Conservation (phyloP, 352 stramenopile species). For the Plasmopara viticola region DNA sequence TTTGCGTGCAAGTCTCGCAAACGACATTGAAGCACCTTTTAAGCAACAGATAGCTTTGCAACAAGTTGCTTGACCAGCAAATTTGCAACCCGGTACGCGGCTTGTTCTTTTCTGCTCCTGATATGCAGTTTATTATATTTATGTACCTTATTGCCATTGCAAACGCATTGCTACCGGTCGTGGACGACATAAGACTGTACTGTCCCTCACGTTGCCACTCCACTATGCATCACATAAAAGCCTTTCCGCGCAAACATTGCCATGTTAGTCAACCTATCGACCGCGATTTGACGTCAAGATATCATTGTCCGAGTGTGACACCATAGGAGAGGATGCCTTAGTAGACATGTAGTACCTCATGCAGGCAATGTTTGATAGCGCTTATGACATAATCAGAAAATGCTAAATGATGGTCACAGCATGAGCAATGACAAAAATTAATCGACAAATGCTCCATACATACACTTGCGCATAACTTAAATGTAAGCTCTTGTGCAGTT, state of each 20-base stretch:
- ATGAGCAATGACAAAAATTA: too few species aligned
- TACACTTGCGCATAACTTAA: too few species aligned
- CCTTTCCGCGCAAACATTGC: conserved; percentile 25
- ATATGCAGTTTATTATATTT: conserved; percentile 38
- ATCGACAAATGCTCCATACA: too few species aligned
- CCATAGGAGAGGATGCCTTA: too few species aligned
- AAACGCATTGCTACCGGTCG: conserved; percentile 23
- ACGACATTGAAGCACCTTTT: conserved; percentile 33
- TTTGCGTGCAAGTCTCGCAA: conserved; percentile 31
- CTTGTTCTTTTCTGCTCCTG: conserved; percentile 41
- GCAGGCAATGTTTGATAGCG: not conserved
- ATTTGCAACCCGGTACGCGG: conserved; percentile 37
- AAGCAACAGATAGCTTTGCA: conserved; percentile 15
- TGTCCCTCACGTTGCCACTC: conserved; percentile 35
- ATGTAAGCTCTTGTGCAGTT: too few species aligned
- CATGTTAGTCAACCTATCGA: too few species aligned
- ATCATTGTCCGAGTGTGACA: too few species aligned
- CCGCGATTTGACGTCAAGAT: too few species aligned
- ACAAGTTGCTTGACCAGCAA: conserved; percentile 29
- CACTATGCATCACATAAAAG: conserved; percentile 35
- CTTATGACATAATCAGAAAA: too few species aligned
- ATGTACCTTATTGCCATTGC: conserved; percentile 38
- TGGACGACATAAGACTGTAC: too few species aligned
- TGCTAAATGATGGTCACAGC: too few species aligned
- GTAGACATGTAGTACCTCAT: not conserved